These are phyloP conservation scores for Gremmenia infestans DNA, from an alignment of 2,329 filamentous ascomycete species.

Conservation along the genomic window DNA sequence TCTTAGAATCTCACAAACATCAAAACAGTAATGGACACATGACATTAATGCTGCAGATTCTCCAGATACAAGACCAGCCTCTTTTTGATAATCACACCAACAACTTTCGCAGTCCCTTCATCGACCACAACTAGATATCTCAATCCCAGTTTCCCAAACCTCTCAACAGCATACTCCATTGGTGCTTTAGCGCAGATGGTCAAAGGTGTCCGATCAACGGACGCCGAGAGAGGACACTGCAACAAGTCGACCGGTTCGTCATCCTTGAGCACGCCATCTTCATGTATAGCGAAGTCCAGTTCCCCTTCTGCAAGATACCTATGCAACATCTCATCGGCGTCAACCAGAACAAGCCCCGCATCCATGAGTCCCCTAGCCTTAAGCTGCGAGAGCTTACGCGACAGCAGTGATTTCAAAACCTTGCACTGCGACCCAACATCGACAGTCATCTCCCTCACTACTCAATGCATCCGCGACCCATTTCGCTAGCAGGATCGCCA, in stretches of 20 bases:
- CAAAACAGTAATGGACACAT: background rate
- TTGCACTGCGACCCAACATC: slow-evolving; percentile 39
- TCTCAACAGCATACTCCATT: slow-evolving; percentile 54
- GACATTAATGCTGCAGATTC: slow-evolving; percentile 25
- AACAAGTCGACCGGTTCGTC: slow-evolving; percentile 31
- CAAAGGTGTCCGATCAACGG: slow-evolving; percentile 51
- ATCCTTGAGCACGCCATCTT: slow-evolving; percentile 18
- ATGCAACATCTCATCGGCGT: slow-evolving; percentile 42
- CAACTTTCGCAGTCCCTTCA: slow-evolving; percentile 43
- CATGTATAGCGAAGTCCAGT: slow-evolving; percentile 43
- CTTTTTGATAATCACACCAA: slow-evolving; percentile 56
- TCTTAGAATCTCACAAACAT: background rate
- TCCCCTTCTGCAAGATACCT: slow-evolving; percentile 52
- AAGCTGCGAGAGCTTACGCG: slow-evolving; percentile 42
- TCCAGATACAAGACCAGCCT: slow-evolving; percentile 49
- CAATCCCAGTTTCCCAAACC: slow-evolving; percentile 54
- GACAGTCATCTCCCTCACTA: slow-evolving; percentile 49
- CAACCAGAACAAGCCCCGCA: slow-evolving; percentile 51
- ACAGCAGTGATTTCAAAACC: slow-evolving; percentile 38
- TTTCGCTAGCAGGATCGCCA: slow-evolving; percentile 54
- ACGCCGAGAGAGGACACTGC: slow-evolving; percentile 36
- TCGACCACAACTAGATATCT: slow-evolving; percentile 49
- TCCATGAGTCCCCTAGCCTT: slow-evolving; percentile 49
- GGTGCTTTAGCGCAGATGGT: slow-evolving; percentile 46
- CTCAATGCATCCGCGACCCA: slow-evolving; percentile 53